Conservation (phyloP, 306 rosid genomes). For the Hippophae rhamnoides region DNA sequence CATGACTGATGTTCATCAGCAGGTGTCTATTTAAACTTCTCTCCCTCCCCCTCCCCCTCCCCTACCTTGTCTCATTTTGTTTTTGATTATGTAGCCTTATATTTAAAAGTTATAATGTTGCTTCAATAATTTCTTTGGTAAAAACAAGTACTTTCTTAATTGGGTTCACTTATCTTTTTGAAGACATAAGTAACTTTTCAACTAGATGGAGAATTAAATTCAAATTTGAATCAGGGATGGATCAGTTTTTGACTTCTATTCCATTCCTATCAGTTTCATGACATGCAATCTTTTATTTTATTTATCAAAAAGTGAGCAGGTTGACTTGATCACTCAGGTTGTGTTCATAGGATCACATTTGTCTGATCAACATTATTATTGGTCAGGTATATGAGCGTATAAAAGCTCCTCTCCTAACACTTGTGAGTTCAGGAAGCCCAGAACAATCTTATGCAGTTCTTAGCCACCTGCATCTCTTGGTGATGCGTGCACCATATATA, state of each 20-base stretch:
- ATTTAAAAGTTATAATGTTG: not conserved
- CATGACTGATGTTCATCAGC: slow-evolving; percentile 98
- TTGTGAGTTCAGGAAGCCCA: slow-evolving; percentile 98
- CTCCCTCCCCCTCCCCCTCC: not conserved
- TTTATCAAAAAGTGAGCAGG: slow-evolving; percentile 4
- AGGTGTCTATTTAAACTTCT: slow-evolving; percentile 41
- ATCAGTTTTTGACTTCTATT: too few species aligned
- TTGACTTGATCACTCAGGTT: not conserved
- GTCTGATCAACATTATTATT: slow-evolving; percentile 22
- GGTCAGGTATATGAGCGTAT: slow-evolving; percentile 92
- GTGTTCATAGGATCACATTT: slow-evolving; percentile 14
- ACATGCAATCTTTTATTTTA: not conserved
- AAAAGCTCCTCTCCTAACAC: slow-evolving; percentile 94
- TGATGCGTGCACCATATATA: slow-evolving; percentile 96
- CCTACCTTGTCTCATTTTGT: not conserved
- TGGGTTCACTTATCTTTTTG: too few species aligned
- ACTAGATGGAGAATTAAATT: too few species aligned
- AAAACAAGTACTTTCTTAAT: too few species aligned
- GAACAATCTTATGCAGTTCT: slow-evolving; percentile 97
- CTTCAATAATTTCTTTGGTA: not conserved
- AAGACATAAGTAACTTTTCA: too few species aligned
- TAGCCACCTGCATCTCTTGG: slow-evolving; percentile 95
- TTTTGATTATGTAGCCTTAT: not conserved
- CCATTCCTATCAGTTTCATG: slow-evolving; percentile 4
- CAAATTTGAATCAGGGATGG: too few species aligned